These are phyloP conservation scores for Cinnamomum micranthum DNA, from an alignment of 164 flowering plant genomes.

Conservation along the genomic window DNA sequence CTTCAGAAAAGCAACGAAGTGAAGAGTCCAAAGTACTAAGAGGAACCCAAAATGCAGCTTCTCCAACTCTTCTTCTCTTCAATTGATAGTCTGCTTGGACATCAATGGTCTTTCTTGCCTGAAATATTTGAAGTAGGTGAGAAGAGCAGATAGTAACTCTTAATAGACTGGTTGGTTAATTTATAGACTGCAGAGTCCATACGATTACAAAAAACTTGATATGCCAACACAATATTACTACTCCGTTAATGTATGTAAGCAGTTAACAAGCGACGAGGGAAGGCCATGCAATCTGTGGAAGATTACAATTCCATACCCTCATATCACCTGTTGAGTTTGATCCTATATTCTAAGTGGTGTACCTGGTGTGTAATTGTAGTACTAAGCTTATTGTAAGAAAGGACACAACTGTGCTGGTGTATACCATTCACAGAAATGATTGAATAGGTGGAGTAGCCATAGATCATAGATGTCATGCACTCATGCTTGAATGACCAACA, in stretches of 20 bases:
- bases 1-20: neutral
- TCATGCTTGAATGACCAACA: too few relatives aligned
- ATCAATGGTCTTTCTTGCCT: neutral
- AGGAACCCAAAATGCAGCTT: neutral
- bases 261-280: neutral
- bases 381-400: neutral
- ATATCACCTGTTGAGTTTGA: neutral
- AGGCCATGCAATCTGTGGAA: neutral
- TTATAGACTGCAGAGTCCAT: neutral
- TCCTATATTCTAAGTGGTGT: neutral
- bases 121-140: neutral
- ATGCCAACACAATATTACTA: too few relatives aligned
- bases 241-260: too few relatives aligned
- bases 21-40: neutral
- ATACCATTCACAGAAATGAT: neutral
- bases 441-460: neutral
- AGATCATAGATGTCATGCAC: neutral
- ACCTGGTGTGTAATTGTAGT: too few relatives aligned
- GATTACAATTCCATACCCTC: neutral
- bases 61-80: slow-evolving; percentile 22
- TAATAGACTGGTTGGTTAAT: neutral
- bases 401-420: neutral
- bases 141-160: too few relatives aligned
- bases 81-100: slow-evolving; percentile 1
- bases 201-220: too few relatives aligned